phyloP scores from a whole-genome alignment of 345 rosid genomes.

The Noccaea bulbosa region DNA sequence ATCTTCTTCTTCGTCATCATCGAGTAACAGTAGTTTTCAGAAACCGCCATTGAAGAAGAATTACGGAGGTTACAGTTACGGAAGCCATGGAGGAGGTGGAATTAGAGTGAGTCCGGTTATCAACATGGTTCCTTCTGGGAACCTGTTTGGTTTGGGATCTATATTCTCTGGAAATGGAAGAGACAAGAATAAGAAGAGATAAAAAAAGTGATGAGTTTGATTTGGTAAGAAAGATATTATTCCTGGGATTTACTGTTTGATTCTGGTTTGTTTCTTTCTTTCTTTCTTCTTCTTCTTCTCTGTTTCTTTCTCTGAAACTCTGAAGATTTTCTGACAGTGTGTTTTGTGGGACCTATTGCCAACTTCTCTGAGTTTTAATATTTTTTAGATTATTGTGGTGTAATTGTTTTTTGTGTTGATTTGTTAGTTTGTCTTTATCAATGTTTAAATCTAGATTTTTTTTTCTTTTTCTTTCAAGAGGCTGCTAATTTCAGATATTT shows the following conservation, averaged over 20 bases:
- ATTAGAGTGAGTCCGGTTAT: conserved; percentile 65
- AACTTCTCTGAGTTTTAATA: conserved; percentile 8
- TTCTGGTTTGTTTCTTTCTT: background rate
- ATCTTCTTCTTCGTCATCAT: conserved; percentile 27
- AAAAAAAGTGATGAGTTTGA: background rate
- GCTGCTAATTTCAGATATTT: conserved; percentile 31
- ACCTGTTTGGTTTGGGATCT: conserved; percentile 72
- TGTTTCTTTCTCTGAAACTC: conserved; percentile 43
- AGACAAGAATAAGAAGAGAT: conserved; percentile 69
- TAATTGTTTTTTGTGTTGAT: conserved; percentile 43
- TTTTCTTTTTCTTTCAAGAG: conserved; percentile 1
- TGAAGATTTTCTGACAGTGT: conserved; percentile 49
- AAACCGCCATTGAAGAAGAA: conserved; percentile 87
- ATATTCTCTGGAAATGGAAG: conserved; percentile 62
- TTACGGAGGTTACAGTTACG: conserved; percentile 55
- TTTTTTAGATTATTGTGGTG: conserved; percentile 36
- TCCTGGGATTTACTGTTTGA: conserved; percentile 34
- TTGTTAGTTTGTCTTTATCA: conserved; percentile 41
- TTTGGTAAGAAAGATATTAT: conserved; percentile 27
- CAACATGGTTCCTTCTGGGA: conserved; percentile 71
- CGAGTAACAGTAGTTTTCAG: conserved; percentile 45
- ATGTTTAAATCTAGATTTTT: conserved; percentile 32
- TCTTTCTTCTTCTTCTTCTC: conserved; percentile 30
- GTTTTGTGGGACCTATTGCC: conserved; percentile 43
- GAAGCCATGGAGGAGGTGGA: conserved; percentile 52